Evolutionary conservation across 352 stramenopile species (phyloP).

Genomic region (Pythium apleroticum): DNA sequence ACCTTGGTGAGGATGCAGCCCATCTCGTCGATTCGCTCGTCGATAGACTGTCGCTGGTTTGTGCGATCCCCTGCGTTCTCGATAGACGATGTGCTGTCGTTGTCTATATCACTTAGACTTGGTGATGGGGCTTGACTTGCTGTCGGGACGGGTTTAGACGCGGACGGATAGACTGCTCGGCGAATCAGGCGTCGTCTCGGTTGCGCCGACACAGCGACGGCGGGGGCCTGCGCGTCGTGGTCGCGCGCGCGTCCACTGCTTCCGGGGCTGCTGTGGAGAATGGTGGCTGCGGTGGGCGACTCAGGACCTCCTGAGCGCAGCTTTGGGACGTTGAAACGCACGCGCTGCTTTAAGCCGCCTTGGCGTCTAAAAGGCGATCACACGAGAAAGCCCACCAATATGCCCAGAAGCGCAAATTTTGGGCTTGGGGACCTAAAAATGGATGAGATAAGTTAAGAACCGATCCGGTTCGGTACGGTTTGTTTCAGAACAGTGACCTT

Average conservation of each 20-base stretch:
- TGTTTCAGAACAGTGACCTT: constrained; percentile 19
- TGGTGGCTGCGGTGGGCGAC: constrained; percentile 17
- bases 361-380: constrained; percentile 3
- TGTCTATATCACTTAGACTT: not conserved
- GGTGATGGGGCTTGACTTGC: not conserved
- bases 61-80: constrained; percentile 20
- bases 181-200: constrained; percentile 23
- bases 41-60: constrained; percentile 11
- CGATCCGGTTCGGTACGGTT: not conserved
- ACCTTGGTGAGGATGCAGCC: constrained; percentile 58
- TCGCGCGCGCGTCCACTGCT: constrained; percentile 8
- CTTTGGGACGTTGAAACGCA: constrained; percentile 20
- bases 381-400: constrained; percentile 4
- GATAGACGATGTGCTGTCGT: not conserved
- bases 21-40: constrained; percentile 29
- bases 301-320: constrained; percentile 27
- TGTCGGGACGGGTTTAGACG: not conserved
- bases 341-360: constrained; percentile 3
- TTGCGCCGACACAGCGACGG: constrained; percentile 10
- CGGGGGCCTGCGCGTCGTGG: not conserved
- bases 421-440: not conserved
- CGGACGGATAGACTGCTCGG: constrained; percentile 12
- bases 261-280: constrained; percentile 15
- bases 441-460: constrained; percentile 8
- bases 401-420: not conserved